Evolutionary conservation across 73 alveolate genomes (phyloP).

Genomic region (Durusdinium trenchii): DNA sequence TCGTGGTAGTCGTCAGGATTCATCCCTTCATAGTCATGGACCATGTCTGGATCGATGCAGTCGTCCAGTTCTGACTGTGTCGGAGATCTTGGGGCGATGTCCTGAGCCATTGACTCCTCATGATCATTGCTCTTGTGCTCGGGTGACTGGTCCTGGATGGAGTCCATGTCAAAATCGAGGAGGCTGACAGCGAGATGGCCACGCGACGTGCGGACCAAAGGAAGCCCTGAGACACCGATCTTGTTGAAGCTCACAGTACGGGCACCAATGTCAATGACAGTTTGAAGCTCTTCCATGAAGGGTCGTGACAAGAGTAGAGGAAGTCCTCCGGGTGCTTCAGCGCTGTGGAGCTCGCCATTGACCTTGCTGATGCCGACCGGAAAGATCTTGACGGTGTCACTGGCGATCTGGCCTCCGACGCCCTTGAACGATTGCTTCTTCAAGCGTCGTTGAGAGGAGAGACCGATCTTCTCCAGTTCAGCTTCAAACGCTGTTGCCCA

Average conservation of each 20-base stretch:
- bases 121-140: too few species aligned
- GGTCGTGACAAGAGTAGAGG: not conserved
- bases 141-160: not conserved
- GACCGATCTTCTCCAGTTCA: not conserved
- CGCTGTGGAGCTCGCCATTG: not conserved
- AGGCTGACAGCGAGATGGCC: too few species aligned
- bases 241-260: not conserved
- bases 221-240: too few species aligned
- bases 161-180: not conserved
- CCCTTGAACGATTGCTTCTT: too few species aligned
- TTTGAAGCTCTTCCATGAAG: conserved; percentile 13
- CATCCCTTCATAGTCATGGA: not conserved
- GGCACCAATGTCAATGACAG: not conserved
- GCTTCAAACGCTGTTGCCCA: not conserved
- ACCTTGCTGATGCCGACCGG: too few species aligned
- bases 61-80: too few species aligned
- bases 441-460: too few species aligned
- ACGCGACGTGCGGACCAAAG: not conserved
- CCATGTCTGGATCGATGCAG: too few species aligned
- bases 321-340: not conserved
- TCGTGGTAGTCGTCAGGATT: not conserved
- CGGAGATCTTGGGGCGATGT: too few species aligned
- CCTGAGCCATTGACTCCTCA: too few species aligned
- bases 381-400: too few species aligned
- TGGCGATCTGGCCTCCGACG: not conserved